Evolutionary conservation across 1,284 basidiomycete species (phyloP).

Genomic region (Pascua sp.): DNA sequence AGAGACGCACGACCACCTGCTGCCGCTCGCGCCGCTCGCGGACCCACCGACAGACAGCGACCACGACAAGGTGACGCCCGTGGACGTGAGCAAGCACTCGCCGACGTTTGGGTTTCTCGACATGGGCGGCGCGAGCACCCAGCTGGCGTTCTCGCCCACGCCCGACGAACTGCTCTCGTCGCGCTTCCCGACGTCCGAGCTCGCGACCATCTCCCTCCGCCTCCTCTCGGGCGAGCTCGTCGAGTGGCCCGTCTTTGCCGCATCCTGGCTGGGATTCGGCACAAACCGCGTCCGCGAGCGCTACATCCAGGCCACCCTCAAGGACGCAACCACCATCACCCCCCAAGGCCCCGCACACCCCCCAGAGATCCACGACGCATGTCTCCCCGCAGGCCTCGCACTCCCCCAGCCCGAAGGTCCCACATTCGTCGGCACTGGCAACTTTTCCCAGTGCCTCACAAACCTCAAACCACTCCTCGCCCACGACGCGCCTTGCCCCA

Average conservation of each 20-base stretch:
- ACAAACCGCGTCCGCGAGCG: constrained; percentile 93
- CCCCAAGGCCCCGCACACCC: neutral
- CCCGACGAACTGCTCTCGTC: constrained; percentile 56
- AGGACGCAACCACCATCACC: constrained; percentile 15
- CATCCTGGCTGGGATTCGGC: constrained; percentile 97
- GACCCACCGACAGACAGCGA: constrained; percentile 21
- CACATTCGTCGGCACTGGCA: constrained; percentile 79
- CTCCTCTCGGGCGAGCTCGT: constrained; percentile 82
- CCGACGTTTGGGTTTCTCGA: constrained; percentile 97
- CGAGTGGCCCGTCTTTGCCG: constrained; percentile 90
- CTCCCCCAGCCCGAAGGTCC: constrained; percentile 56
- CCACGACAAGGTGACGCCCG: constrained; percentile 35
- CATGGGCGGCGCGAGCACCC: constrained; percentile 98
- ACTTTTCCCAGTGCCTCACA: constrained; percentile 78
- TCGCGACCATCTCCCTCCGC: constrained; percentile 77
- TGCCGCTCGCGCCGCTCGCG: constrained; percentile 40
- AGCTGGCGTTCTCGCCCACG: constrained; percentile 84
- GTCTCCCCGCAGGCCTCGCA: constrained; percentile 73
- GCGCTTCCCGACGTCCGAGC: constrained; percentile 54
- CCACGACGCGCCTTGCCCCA: constrained; percentile 75
- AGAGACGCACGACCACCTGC: constrained; percentile 33
- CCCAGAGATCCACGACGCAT: constrained; percentile 62
- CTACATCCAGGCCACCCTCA: constrained; percentile 69
- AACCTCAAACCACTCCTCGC: constrained; percentile 76
- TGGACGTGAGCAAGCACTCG: constrained; percentile 48